Evolutionary conservation across 2,329 filamentous ascomycete genomes (phyloP).

Genomic region (Remersonia thermophila): DNA sequence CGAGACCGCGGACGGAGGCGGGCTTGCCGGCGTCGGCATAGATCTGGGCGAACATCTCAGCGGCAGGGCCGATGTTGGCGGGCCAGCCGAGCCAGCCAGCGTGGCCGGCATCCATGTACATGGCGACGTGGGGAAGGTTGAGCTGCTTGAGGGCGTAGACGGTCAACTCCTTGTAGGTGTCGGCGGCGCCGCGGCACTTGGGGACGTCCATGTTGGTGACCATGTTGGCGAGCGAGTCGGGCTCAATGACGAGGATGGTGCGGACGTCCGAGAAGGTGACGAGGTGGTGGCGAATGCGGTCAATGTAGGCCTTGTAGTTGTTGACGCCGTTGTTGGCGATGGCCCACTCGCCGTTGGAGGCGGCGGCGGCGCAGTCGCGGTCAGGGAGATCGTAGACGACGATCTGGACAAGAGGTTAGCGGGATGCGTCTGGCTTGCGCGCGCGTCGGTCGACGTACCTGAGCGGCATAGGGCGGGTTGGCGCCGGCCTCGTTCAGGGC

Average conservation of each 20-base stretch:
- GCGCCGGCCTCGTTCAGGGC: constrained; percentile 24
- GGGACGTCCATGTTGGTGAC: constrained; percentile 41
- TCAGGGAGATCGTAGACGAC: constrained; percentile 48
- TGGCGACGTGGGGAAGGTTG: constrained; percentile 43
- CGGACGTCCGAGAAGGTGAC: constrained; percentile 32
- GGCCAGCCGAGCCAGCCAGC: constrained; percentile 48
- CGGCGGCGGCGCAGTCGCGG: constrained; percentile 44
- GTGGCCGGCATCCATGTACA: constrained; percentile 47
- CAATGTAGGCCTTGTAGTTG: constrained; percentile 45
- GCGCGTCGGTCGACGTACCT: too few species aligned
- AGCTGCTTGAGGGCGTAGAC: constrained; percentile 39
- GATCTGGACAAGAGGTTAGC: constrained; percentile 23
- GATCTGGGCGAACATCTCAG: constrained; percentile 32
- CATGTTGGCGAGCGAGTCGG: constrained; percentile 47
- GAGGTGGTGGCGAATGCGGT: constrained; percentile 31
- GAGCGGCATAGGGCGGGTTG: constrained; percentile 30
- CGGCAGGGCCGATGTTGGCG: constrained; percentile 38
- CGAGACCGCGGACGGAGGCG: constrained; percentile 38
- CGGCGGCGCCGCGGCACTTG: constrained; percentile 37
- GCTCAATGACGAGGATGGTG: constrained; percentile 37
- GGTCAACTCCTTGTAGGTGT: constrained; percentile 36
- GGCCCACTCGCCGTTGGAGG: constrained; percentile 44
- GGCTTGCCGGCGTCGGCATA: constrained; percentile 40
- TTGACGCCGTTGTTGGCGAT: constrained; percentile 37
- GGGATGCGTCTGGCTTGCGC: too few species aligned